Conservation (phyloP, 306 rosid genomes). For the Cucurbita argyrosperma region DNA sequence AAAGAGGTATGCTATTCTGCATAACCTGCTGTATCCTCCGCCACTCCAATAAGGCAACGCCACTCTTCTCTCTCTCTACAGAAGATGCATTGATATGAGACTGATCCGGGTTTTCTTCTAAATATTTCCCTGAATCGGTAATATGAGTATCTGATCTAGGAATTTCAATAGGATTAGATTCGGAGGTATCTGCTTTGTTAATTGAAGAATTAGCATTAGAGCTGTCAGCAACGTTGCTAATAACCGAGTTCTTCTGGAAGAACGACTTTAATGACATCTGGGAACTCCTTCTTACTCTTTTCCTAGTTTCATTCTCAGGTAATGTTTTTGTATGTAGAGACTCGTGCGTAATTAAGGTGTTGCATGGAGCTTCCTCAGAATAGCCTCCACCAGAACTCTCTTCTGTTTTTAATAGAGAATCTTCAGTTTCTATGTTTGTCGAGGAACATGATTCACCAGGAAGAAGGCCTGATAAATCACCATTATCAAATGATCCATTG, state of each 20-base stretch:
- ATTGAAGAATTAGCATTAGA: conserved; percentile 12
- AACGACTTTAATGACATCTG: conserved; percentile 65
- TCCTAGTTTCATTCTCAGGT: conserved; percentile 24
- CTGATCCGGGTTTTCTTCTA: conserved; percentile 24
- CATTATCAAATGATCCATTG: conserved; percentile 16
- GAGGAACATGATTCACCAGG: conserved; percentile 16
- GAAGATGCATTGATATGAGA: conserved; percentile 20
- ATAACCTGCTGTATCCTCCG: conserved; percentile 73
- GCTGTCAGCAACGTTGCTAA: conserved; percentile 13
- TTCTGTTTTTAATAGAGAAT: conserved; percentile 14
- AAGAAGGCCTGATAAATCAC: conserved; percentile 10
- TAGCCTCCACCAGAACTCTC: conserved; percentile 6
- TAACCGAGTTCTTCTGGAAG: conserved; percentile 38
- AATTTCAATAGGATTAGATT: conserved; percentile 25
- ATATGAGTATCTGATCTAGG: conserved; percentile 16
- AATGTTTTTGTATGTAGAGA: conserved; percentile 13
- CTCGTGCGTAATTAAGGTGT: conserved; percentile 4
- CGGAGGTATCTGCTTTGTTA: conserved; percentile 20
- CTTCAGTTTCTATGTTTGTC: conserved; percentile 25
- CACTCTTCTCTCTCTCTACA: conserved; percentile 38
- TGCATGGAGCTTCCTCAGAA: conserved; percentile 14
- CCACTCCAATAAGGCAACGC: conserved; percentile 62
- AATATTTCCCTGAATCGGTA: conserved; percentile 15
- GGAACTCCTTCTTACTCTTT: conserved; percentile 46
- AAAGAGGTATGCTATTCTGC: conserved; percentile 85